Evolutionary conservation across 129 eudicot species (phyloP), one percentile per base, ranked within the genome.

Genomic region (Helichrysum umbraculigerum): DNA sequence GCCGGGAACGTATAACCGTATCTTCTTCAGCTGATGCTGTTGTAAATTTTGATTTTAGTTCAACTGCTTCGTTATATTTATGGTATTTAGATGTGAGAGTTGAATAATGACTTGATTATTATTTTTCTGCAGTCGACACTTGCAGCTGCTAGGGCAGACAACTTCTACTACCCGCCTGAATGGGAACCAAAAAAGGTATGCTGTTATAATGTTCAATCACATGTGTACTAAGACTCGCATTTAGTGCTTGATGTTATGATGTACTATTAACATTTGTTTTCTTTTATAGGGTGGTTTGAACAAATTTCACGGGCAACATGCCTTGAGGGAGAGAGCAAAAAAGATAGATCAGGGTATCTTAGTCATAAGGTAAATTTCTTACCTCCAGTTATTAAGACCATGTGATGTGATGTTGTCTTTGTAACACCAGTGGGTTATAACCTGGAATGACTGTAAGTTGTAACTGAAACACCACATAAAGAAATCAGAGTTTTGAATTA

Each of bases 101-200:
- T 64, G 44, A 56, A 54, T 28, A 41, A 28, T 65, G 44, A 63
- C 66, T 56, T 28, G 79, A 37, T 82, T n/a, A 20, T 7, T n/a
- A 14, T 80, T 66, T 73, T 64, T 73, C 28, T 85, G 84, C 88
- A 94, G 98, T 94, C 98, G 42, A 61, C 97, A 28, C 98, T 94
- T 84, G 98, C 98, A 65, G 98, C 97, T 72, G 98, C 98, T 47
- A 85, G 98, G 80, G 98, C 98, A 25, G 97, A 94, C 85, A 91
- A 94, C 71, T 94, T 94, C 82, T 94, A 94, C 88, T 91, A 83
- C 64, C 98, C 97, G 9, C 97, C 98, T 79, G 98, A 94, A 91
- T 94, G 98, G 98, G 89, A 83, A 25, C 98, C 98, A 57, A 87
- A 88, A 73, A 85, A 93, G 96, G 97, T 91, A 81, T 58, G 47